Evolutionary conservation across 163 green algal genomes (phyloP).

Genomic region (Volvox carteri): DNA sequence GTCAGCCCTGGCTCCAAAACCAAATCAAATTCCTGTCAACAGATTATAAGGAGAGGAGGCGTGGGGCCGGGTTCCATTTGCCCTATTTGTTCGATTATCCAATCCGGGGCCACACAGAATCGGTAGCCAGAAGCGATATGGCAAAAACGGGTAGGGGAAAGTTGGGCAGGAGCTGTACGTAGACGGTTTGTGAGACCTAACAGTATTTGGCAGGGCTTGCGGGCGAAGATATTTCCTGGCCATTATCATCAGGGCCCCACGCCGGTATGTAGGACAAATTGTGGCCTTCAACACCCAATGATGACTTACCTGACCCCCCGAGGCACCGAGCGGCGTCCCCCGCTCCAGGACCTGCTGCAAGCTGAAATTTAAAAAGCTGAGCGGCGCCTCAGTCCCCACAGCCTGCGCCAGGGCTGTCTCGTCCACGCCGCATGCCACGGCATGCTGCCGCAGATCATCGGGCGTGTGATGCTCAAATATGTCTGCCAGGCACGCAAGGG

Average conservation of each 20-base stretch:
- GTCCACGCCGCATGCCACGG: conserved; percentile 16
- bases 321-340: conserved; percentile 81
- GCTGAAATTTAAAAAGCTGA: conserved; percentile 29
- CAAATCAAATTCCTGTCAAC: conserved; percentile 81
- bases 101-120: too few relatives aligned
- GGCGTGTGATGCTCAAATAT: conserved; percentile 78
- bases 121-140: too few relatives aligned
- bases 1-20: conserved; percentile 56
- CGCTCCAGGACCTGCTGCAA: conserved; percentile 75
- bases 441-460: conserved; percentile 58
- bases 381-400: not conserved
- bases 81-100: too few relatives aligned
- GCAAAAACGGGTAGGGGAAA: too few relatives aligned
- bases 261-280: too few relatives aligned
- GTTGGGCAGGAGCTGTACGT: too few relatives aligned
- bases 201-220: too few relatives aligned
- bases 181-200: too few relatives aligned
- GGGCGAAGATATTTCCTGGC: too few relatives aligned
- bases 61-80: too few relatives aligned
- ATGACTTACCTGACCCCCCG: conserved; percentile 81
- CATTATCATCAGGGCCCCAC: too few relatives aligned
- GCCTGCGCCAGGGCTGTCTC: not conserved
- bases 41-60: not conserved
- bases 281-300: too few relatives aligned
- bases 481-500: conserved; percentile 80